These are phyloP conservation scores for Solanum dulcamara DNA, from an alignment of 257 asterid species.

Conservation along the genomic window DNA sequence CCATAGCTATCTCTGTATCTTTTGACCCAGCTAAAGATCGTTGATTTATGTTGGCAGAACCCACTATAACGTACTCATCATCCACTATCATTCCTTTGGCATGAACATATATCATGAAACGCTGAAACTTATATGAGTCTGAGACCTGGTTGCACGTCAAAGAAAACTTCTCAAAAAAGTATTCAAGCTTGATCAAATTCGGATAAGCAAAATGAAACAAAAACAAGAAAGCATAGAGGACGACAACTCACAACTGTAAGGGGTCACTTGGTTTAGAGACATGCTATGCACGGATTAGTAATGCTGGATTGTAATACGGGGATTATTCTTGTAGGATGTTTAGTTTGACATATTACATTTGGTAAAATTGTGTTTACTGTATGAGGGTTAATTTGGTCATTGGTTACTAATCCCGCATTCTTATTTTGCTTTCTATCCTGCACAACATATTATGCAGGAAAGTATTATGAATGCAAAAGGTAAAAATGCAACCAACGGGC, in stretches of 20 bases:
- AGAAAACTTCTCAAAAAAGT: not conserved
- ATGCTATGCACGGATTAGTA: too few relatives aligned
- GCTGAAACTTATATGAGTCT: conserved; percentile 48
- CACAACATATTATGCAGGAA: not conserved
- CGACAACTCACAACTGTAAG: not conserved
- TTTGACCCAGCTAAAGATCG: conserved; percentile 90
- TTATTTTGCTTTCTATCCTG: not conserved
- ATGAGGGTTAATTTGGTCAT: not conserved
- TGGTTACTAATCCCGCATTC: not conserved
- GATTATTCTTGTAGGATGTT: too few relatives aligned
- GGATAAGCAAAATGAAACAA: not conserved
- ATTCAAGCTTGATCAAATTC: not conserved
- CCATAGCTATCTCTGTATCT: conserved; percentile 94
- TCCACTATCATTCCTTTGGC: conserved; percentile 95
- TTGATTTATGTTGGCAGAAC: conserved; percentile 90
- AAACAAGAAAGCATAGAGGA: not conserved
- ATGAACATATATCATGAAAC: conserved; percentile 91
- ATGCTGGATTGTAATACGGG: too few relatives aligned
- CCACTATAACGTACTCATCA: conserved; percentile 74
- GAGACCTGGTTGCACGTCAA: conserved; percentile 37
- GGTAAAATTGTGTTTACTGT: not conserved
- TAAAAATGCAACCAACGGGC: not conserved
- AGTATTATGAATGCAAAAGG: not conserved
- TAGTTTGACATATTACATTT: too few relatives aligned
- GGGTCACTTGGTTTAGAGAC: too few relatives aligned